Evolutionary conservation across 441 rosid species (phyloP), one percentile per base, ranked within the genome.

Genomic region (Pelargonium cotyledonis): DNA sequence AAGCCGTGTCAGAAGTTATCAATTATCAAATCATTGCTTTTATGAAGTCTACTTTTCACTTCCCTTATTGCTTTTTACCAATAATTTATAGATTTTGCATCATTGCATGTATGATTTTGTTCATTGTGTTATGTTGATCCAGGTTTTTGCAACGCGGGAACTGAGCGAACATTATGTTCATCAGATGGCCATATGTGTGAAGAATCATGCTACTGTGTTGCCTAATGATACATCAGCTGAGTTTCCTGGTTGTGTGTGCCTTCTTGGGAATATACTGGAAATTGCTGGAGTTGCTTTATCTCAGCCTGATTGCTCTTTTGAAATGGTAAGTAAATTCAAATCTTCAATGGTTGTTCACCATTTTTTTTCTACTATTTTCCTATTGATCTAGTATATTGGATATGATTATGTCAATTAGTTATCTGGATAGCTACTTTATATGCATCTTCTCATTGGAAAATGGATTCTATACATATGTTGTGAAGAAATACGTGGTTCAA

Each of bases 181-280:
- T 82, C 89, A 90, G 79, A 85, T 89, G 88, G 89, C 91, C 61
- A 78, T 79, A 14, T 83, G 85, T 63, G 80, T 89, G 76, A 86
- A 84, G 80, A 81, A 83, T 74, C 82, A 81, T 68, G 70, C 86
- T 63, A 80, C 80, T 81, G 78, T 88, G 43, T 82, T 90, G 68
- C 95, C 97, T 8, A 63, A 68, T 51, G 93, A 90, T 80, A 73
- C 85, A 66, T 84, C 89, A 43, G 68, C 69, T 53, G 85, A 83
- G 70, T 84, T 79, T 79, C 96, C 99, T 69, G 81, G 90, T 65
- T 82, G 84, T 81, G 98, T 96, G 55, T 90, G 98, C 77, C 92
- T 95, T 68, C 95, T 95, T 73, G 99, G 92, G 73, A 95, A 92
- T 76, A 77, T 81, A 18, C 78, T 95, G 78, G 99, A 95, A 81